Base-by-base conservation (phyloP, 2,329 filamentous ascomycete genomes). In the Dryadomyces quercivorus region DNA sequence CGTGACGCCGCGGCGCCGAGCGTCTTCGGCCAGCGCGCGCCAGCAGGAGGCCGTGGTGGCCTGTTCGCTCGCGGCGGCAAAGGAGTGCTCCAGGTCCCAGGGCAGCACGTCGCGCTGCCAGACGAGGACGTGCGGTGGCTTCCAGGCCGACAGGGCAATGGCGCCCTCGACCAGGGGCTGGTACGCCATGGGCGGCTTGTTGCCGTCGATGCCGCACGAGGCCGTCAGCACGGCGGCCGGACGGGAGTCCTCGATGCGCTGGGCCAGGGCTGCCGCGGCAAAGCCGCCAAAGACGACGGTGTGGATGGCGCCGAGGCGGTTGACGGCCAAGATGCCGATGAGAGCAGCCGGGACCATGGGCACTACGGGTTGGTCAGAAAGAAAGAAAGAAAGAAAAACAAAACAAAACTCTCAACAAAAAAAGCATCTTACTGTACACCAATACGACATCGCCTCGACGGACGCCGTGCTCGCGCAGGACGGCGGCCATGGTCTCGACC, bases 221-320 rank as follows among this genome's bases (percentile, higher is more conserved):
- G 91, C 90, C 0, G 91, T 95, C 66, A 96, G 78, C 50, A 96
- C 81, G 10, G 79, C 82, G 9, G 80, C 79, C 8, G 91, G 88
- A 38, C 78, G 78, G 8, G 86, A 88, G 0, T 87, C 86, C 51
- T 95, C 89, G 60, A 97, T 95, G 26, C 91, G 80, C 69, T 96
- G 91, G 1, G 90, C 88, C 47, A 96, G 75, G 4, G 90, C 87
- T 10, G 77, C 74, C 0, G 90, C 76, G 0, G 88, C 89, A 66
- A 97, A 97, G 0, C 92, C 91, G 45, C 92, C 92, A 68, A 96
- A 96, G 3, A 97, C 92, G 5, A 95, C 88, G 3, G 88, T 84
- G 65, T 97, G 92, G 52, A 96, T 82, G 16, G 90, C 92, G 12
- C 91, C 92, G 1, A 96, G 75, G 10, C 90, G 81, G 57, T 82